Evolutionary conservation across 495 filamentous ascomycete genomes (phyloP), one percentile per base, ranked within the genome.

Genomic region (Elaphomyces granulatus): DNA sequence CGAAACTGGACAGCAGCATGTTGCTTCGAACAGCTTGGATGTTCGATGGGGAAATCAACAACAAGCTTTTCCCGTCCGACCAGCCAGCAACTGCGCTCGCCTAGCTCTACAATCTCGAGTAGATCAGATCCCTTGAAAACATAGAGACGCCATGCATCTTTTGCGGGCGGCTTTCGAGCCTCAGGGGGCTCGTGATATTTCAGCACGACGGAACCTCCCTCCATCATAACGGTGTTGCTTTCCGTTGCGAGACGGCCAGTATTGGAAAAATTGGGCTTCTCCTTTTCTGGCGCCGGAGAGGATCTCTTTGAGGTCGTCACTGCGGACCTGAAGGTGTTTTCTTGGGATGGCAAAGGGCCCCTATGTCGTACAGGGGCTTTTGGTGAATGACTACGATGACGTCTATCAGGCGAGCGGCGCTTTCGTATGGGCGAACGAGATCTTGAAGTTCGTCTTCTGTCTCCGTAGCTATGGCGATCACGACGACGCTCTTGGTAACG

Each of bases 121-220:
- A 90, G 62, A 37, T 87, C 81, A 19, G 70, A 48, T 9, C 78
- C 81, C 53, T 94, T 94, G 72, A 99, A 99, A 14, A 94, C 74
- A 53, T 93, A 99, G 21, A 99, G 60, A 31, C 83, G 81, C 86
- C 87, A 96, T 23, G 73, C 63, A 46, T 85, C 74, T 34, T 78
- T 78, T 0, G 78, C 49, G 0, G 88, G 73, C 0, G 90, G 83
- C 41, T 93, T 92, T 40, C 90, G 83, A 15, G 87, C 81, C 61
- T 96, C 90, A 15, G 85, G 67, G 3, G 90, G 90, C 59, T 99
- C 90, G 58, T 94, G 78, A 63, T 99, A 96, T 65, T 96, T 96
- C 15, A 99, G 66, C 2, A 84, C 78, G 34, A 92, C 74, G 2
- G 67, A 61, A 20, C 67, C 71, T 17, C 75, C 77, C 50, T 76